A percentile compares a stretch with the other conserved stretches of the same genome.
These are phyloP conservation scores for Colletotrichum plurivorum DNA, from an alignment of 2,329 filamentous ascomycete species.

Conservation along the genomic window DNA sequence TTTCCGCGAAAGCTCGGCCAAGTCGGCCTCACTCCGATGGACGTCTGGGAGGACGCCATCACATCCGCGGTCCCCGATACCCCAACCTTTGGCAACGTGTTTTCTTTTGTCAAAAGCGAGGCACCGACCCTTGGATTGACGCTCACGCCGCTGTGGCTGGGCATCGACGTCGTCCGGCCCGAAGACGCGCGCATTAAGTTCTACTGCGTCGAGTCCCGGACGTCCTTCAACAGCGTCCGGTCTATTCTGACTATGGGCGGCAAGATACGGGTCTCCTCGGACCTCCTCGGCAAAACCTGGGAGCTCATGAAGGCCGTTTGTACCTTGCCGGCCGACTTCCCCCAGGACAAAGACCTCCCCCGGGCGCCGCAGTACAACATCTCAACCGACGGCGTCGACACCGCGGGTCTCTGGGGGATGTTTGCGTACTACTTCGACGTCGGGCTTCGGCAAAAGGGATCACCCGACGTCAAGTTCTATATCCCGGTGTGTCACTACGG, in stretches of 20 bases:
- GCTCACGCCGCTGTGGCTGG: conserved; percentile 13
- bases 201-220: conserved; percentile 22
- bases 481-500: conserved; percentile 31
- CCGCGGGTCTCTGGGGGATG: conserved; percentile 20
- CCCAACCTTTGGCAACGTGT: not conserved
- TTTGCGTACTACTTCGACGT: conserved; percentile 29
- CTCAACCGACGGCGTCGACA: conserved; percentile 9
- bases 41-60: conserved; percentile 27
- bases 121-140: conserved; percentile 10
- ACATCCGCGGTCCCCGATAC: conserved; percentile 1
- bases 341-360: not conserved
- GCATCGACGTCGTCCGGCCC: conserved; percentile 10
- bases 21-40: conserved; percentile 17
- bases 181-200: conserved; percentile 24
- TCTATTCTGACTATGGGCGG: conserved; percentile 14
- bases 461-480: conserved; percentile 24
- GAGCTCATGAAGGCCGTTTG: conserved; percentile 27
- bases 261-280: not conserved
- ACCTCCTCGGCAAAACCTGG: not conserved
- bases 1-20: conserved; percentile 24
- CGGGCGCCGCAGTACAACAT: conserved; percentile 18
- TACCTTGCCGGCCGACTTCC: conserved; percentile 10
- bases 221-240: conserved; percentile 11
- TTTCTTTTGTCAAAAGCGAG: conserved; percentile 15
- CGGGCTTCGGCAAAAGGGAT: not conserved